phyloP scores from a whole-genome alignment of 2,329 filamentous ascomycete species.

The Arthroderma uncinatum region DNA sequence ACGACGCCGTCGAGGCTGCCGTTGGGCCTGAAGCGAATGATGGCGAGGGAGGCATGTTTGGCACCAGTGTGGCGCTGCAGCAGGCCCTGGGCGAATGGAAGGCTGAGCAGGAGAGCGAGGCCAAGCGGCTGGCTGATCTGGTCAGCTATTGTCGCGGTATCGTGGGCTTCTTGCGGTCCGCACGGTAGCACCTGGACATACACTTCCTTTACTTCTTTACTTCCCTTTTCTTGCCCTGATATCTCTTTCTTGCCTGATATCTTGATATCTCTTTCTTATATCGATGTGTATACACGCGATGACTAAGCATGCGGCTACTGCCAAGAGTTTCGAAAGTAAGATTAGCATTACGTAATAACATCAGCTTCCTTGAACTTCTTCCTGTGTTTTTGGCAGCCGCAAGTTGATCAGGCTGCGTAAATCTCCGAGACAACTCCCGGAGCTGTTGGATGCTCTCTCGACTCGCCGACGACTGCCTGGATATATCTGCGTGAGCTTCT shows the following conservation, averaged over 20 bases:
- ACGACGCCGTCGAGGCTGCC: slow-evolving; percentile 42
- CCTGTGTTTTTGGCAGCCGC: background rate
- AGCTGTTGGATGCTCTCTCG: background rate
- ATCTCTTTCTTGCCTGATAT: background rate
- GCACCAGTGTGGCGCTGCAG: slow-evolving; percentile 38
- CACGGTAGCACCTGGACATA: slow-evolving; percentile 25
- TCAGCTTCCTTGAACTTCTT: background rate
- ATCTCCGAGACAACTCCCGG: background rate
- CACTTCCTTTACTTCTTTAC: background rate
- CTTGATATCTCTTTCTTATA: background rate
- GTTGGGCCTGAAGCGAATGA: slow-evolving; percentile 16
- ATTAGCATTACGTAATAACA: background rate
- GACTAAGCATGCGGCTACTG: slow-evolving; percentile 3
- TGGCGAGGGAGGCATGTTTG: slow-evolving; percentile 38
- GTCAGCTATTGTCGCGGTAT: slow-evolving; percentile 85
- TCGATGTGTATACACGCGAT: background rate
- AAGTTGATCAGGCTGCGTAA: background rate
- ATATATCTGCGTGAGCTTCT: too few species aligned
- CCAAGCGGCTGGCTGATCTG: slow-evolving; percentile 57
- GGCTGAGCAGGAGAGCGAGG: slow-evolving; percentile 59
- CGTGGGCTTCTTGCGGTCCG: slow-evolving; percentile 62
- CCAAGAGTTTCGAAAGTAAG: background rate
- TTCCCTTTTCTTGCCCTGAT: background rate
- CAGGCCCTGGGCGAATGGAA: slow-evolving; percentile 58
- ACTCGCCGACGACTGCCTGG: too few species aligned